Percentiles rank a stretch among this genome's conserved stretches.
Conservation (phyloP, 129 eudicot genomes). For the Escallonia herrerae region DNA sequence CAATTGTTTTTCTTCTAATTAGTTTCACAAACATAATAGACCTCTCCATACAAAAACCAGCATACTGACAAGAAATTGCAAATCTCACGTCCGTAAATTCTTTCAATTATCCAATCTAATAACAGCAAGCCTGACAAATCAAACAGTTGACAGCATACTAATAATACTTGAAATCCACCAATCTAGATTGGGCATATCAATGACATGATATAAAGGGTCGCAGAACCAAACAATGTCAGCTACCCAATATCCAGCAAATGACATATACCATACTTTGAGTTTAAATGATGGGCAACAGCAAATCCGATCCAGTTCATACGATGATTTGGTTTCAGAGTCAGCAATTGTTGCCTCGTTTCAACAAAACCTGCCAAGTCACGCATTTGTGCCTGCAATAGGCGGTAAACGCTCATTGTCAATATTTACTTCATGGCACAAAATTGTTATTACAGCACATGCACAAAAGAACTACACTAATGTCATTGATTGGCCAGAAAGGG, state of each 20-base stretch:
- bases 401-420: not conserved
- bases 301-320: slow-evolving; percentile 99
- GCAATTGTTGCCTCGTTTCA: slow-evolving; percentile 92
- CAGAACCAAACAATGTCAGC: not conserved
- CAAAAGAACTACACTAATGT: not conserved
- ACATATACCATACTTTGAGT: slow-evolving; percentile 50
- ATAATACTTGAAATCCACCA: not conserved
- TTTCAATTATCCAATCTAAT: not conserved
- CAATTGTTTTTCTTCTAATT: not conserved
- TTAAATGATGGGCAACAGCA: slow-evolving; percentile 92
- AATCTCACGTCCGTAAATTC: not conserved
- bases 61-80: not conserved
- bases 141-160: slow-evolving; percentile 2
- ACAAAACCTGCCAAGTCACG: slow-evolving; percentile 98
- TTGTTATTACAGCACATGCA: too few relatives aligned
- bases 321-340: slow-evolving; percentile 93
- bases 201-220: not conserved
- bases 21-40: not conserved
- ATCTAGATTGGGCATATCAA: slow-evolving; percentile 2
- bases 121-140: not conserved
- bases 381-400: slow-evolving; percentile 77
- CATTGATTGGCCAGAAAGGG: not conserved
- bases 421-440: too few relatives aligned
- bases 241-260: not conserved
- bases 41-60: not conserved